Evolutionary conservation across 2,329 filamentous ascomycete species (phyloP), one percentile per base, ranked within the genome.

Genomic region (Neobulgaria alba): DNA sequence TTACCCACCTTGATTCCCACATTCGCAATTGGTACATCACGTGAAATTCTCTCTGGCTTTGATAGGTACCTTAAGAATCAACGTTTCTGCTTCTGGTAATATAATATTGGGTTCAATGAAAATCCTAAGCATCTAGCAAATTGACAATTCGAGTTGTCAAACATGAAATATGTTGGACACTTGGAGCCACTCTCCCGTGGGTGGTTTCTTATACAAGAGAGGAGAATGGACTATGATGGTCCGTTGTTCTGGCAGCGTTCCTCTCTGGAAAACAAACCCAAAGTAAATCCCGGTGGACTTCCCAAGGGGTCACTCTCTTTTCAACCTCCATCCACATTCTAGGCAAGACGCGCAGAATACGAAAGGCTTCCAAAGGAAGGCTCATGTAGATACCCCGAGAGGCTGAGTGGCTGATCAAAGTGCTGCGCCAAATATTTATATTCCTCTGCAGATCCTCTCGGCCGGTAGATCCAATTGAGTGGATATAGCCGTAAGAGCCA

Each of bases 161-260:
- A n/a, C n/a, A n/a, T n/a, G n/a, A n/a, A n/a, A 38, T 18, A 63
- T 70, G 67, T 71, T 62, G 66, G 67, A 62, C 63, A 57, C 65
- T 64, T 66, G 68, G 68, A 72, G 68, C 69, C 68, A 68, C 65
- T 64, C 65, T 65, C 60, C 61, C 64, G 57, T 64, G 54, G n/a
- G 56, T 36, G 54, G 45, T 55, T 61, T 60, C 58, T 16, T 18
- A 47, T 58, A 57, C 66, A 64, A 66, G 67, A 60, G 61, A 67
- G 59, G 60, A 66, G 63, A 61, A 64, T 68, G 68, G 69, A 72
- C 68, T 72, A 72, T 72, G 68, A 71, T 65, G 66, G 67, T 66
- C 67, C 67, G 46, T 68, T 63, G 45, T 40, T 71, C 56, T 72
- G 58, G 68, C 68, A 71, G 64, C 61, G 52, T 51, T 53, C 61